Conservation (phyloP, 1,139 yeast species). For the Taphrina communis region DNA sequence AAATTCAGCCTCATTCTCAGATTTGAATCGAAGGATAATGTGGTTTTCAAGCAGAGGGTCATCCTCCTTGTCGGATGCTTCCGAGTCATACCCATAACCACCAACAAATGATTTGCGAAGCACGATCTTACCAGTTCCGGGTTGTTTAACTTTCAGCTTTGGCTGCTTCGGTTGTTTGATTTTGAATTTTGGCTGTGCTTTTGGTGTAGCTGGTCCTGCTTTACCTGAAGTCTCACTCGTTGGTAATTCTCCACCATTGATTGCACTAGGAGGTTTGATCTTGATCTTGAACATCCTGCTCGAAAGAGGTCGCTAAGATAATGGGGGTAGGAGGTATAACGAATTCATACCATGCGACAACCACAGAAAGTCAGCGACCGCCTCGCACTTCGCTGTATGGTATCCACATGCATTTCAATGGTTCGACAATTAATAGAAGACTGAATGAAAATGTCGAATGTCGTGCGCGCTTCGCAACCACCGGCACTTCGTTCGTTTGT, state of each 20-base stretch:
- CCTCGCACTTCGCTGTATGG: too few relatives aligned
- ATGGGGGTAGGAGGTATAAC: not conserved
- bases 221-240: not conserved
- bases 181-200: slow-evolving; percentile 31
- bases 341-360: not conserved
- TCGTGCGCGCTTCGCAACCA: not conserved
- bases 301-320: not conserved
- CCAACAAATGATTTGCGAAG: slow-evolving; percentile 60
- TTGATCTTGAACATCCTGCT: slow-evolving; percentile 28
- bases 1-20: slow-evolving; percentile 77
- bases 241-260: slow-evolving; percentile 7
- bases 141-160: slow-evolving; percentile 22
- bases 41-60: slow-evolving; percentile 93
- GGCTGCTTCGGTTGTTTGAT: slow-evolving; percentile 37
- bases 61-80: slow-evolving; percentile 94
- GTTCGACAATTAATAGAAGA: too few relatives aligned
- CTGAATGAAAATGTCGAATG: too few relatives aligned
- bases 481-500: not conserved
- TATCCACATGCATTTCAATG: too few relatives aligned
- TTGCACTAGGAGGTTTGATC: slow-evolving; percentile 26
- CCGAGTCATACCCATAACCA: slow-evolving; percentile 96
- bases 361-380: too few relatives aligned
- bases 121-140: slow-evolving; percentile 32
- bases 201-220: slow-evolving; percentile 9
- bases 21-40: slow-evolving; percentile 74